Percentiles rank a stretch among this genome's conserved stretches.
These are phyloP conservation scores for Cenococcum geophilum DNA, from an alignment of 495 filamentous ascomycete genomes.

Conservation along the genomic window DNA sequence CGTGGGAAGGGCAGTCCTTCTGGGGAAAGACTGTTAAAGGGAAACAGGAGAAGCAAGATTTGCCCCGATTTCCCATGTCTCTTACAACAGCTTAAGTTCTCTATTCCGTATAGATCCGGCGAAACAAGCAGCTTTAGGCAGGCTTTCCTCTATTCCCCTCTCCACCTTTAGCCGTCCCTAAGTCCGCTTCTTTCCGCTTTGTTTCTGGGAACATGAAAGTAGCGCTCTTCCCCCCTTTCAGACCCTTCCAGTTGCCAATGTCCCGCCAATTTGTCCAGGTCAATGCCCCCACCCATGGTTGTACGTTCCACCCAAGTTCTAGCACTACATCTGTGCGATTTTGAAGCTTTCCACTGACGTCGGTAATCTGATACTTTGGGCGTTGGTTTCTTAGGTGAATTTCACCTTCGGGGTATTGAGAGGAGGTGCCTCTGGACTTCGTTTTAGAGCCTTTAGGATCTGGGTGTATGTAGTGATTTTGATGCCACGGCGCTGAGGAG, in stretches of 20 bases:
- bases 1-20: too few relatives aligned
- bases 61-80: too few relatives aligned
- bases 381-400: slow-evolving; percentile 70
- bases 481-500: slow-evolving; percentile 47
- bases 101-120: background rate
- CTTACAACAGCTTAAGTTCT: background rate
- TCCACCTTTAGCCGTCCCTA: slow-evolving; percentile 37
- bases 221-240: slow-evolving; percentile 57
- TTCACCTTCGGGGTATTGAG: slow-evolving; percentile 47
- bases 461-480: slow-evolving; percentile 45
- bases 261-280: slow-evolving; percentile 64
- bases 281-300: slow-evolving; percentile 90
- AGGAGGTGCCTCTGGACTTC: slow-evolving; percentile 12
- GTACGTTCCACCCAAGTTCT: slow-evolving; percentile 85
- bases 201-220: slow-evolving; percentile 68
- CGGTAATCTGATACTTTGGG: slow-evolving; percentile 91
- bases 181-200: slow-evolving; percentile 41
- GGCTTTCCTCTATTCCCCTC: slow-evolving; percentile 39
- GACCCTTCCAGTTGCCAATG: slow-evolving; percentile 55
- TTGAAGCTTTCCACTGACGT: slow-evolving; percentile 69
- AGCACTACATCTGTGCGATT: slow-evolving; percentile 66
- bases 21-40: too few relatives aligned
- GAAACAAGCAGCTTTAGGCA: slow-evolving; percentile 6
- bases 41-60: too few relatives aligned
- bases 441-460: slow-evolving; percentile 36